Conservation (phyloP, 768 basidiomycete species). For the Leccinum pellstonianum region DNA sequence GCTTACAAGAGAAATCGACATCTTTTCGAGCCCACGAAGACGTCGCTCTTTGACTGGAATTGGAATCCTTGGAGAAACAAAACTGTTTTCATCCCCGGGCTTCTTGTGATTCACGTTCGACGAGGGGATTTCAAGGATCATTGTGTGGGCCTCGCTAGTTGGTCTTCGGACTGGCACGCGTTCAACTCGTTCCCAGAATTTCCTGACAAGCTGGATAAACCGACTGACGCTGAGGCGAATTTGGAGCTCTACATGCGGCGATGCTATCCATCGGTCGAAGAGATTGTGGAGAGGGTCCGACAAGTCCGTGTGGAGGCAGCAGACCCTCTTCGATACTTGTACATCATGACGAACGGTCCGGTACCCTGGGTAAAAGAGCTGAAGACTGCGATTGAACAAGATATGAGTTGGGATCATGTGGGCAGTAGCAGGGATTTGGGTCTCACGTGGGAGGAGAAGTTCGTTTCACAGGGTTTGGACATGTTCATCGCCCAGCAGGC, state of each 20-base stretch:
- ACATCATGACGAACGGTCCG: conserved; percentile 49
- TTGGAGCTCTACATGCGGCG: conserved; percentile 31
- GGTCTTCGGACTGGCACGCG: conserved; percentile 39
- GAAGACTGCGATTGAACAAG: conserved; percentile 32
- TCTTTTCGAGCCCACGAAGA: conserved; percentile 18
- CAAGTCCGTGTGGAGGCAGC: conserved; percentile 30
- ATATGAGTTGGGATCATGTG: conserved; percentile 39
- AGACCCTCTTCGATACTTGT: conserved; percentile 36
- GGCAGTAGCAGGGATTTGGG: conserved; percentile 43
- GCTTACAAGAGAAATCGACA: conserved; percentile 34
- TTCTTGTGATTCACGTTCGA: conserved; percentile 51
- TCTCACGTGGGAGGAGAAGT: conserved; percentile 42
- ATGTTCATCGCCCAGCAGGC: conserved; percentile 50
- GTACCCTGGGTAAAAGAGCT: conserved; percentile 42
- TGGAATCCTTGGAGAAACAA: not conserved
- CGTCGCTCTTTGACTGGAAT: not conserved
- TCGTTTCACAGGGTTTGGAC: conserved; percentile 46
- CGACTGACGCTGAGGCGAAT: conserved; percentile 24
- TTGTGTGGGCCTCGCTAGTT: conserved; percentile 40
- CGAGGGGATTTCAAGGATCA: conserved; percentile 50
- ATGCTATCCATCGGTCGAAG: conserved; percentile 44
- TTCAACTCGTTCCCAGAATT: conserved; percentile 47
- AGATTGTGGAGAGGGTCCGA: conserved; percentile 43
- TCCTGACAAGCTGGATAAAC: conserved; percentile 37
- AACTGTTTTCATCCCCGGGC: conserved; percentile 33